A percentile compares a stretch with the other conserved stretches of the same genome.
Conservation (phyloP, 208 protist genomes). For the Acanthamoeba pearcei region DNA sequence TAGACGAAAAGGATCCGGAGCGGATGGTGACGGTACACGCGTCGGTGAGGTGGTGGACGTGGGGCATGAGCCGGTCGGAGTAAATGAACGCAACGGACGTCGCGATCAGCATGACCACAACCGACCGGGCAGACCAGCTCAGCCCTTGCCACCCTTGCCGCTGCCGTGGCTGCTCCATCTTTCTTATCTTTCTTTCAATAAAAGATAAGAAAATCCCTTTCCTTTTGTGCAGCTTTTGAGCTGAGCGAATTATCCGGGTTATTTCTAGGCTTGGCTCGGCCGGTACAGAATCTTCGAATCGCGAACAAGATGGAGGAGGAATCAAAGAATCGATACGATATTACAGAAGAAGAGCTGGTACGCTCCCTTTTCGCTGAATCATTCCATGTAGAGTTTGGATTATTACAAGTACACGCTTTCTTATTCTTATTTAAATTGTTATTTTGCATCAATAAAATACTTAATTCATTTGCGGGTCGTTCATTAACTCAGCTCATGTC, state of each 20-base stretch:
- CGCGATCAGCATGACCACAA: background rate
- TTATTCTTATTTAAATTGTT: too few species aligned
- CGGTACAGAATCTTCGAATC: background rate
- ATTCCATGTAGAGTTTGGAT: too few species aligned
- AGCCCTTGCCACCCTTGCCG: background rate
- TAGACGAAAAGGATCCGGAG: too few species aligned
- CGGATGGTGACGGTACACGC: background rate
- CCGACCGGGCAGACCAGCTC: background rate
- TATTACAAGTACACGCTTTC: too few species aligned
- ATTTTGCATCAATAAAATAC: too few species aligned
- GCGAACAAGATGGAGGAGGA: background rate
- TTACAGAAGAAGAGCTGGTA: conserved; percentile 35
- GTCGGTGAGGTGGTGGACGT: background rate
- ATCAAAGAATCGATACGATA: background rate
- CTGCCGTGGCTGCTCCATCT: too few species aligned
- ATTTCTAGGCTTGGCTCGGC: background rate
- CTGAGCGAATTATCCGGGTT: background rate
- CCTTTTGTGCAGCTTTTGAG: too few species aligned
- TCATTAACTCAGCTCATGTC: background rate
- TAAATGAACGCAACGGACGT: background rate
- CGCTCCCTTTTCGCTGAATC: background rate
- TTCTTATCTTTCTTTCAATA: too few species aligned
- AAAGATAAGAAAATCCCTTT: too few species aligned
- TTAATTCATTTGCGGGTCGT: background rate
- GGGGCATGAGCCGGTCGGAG: background rate